These are phyloP conservation scores for Leersia perrieri DNA, from an alignment of 176 grass and related monocot species.

Conservation along the genomic window DNA sequence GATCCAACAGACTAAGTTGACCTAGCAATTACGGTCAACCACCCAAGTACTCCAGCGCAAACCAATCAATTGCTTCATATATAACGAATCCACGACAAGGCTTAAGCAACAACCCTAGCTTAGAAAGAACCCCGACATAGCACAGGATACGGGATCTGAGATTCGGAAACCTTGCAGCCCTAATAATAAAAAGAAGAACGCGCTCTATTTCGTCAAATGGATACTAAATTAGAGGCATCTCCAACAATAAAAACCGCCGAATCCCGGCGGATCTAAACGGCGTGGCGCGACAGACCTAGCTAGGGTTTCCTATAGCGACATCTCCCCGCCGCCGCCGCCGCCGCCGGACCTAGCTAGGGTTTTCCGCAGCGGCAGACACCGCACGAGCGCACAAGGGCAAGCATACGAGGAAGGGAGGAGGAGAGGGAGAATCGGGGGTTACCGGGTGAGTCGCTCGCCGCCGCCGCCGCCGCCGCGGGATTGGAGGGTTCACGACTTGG, in stretches of 20 bases:
- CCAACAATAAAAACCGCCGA: not conserved
- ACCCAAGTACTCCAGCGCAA: not conserved
- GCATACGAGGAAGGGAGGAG: no score
- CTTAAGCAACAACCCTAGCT: not conserved
- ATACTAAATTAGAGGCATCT: no score
- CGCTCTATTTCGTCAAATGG: not conserved
- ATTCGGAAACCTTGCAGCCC: not conserved
- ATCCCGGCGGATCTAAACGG: not conserved
- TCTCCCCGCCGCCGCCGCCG: no score
- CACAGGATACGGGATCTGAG: not conserved
- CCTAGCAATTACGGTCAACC: not conserved
- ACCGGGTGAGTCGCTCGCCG: not conserved
- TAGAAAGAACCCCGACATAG: not conserved
- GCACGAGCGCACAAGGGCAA: not conserved
- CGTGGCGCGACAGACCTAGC: not conserved
- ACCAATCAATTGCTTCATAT: not conserved
- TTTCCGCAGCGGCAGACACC: not conserved
- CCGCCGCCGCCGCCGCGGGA: not conserved
- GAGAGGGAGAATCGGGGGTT: not conserved
- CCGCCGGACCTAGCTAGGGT: slow-evolving; percentile 10
- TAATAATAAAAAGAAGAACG: not conserved
- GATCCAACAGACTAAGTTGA: not conserved
- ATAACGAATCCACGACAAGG: not conserved
- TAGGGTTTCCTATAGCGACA: slow-evolving; percentile 27
- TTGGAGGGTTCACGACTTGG: not conserved